A percentile compares a stretch with the other conserved stretches of the same genome.
phyloP scores from a whole-genome alignment of 192 early-diverging fungal genomes.

The Linnemannia zychae region DNA sequence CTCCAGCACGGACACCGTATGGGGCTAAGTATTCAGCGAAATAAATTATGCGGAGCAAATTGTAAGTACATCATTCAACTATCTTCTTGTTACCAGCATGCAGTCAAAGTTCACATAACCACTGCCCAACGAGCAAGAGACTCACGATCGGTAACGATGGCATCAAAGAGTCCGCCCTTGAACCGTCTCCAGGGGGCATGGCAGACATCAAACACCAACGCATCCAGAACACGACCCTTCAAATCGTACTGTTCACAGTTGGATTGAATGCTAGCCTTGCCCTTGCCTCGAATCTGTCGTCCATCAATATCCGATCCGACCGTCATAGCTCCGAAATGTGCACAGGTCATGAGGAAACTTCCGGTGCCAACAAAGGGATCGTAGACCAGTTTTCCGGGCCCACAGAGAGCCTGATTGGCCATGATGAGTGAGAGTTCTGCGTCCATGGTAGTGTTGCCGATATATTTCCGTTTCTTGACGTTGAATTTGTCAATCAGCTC shows the following conservation, averaged over 20 bases:
- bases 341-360: slow-evolving; percentile 91
- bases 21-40: slow-evolving; percentile 67
- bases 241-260: slow-evolving; percentile 91
- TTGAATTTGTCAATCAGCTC: slow-evolving; percentile 86
- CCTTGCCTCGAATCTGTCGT: slow-evolving; percentile 94
- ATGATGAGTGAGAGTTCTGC: slow-evolving; percentile 96
- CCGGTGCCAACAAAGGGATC: slow-evolving; percentile 99
- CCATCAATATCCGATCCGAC: slow-evolving; percentile 98
- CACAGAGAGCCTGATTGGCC: slow-evolving; percentile 93
- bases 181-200: slow-evolving; percentile 85
- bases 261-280: slow-evolving; percentile 68
- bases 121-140: background rate
- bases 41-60: background rate
- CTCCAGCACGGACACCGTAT: slow-evolving; percentile 97
- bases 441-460: slow-evolving; percentile 99
- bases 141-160: slow-evolving; percentile 90
- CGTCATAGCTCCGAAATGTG: slow-evolving; percentile 93
- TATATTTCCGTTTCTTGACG: slow-evolving; percentile 94
- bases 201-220: slow-evolving; percentile 87
- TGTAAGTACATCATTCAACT: background rate
- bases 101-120: background rate
- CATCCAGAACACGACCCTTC: slow-evolving; percentile 80
- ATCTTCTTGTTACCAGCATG: background rate
- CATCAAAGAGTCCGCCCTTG: slow-evolving; percentile 77
- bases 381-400: slow-evolving; percentile 82